Percentiles rank a stretch among this genome's conserved stretches.
phyloP scores from a whole-genome alignment of 2,329 filamentous ascomycete species.

The Aspergillus clavatus region DNA sequence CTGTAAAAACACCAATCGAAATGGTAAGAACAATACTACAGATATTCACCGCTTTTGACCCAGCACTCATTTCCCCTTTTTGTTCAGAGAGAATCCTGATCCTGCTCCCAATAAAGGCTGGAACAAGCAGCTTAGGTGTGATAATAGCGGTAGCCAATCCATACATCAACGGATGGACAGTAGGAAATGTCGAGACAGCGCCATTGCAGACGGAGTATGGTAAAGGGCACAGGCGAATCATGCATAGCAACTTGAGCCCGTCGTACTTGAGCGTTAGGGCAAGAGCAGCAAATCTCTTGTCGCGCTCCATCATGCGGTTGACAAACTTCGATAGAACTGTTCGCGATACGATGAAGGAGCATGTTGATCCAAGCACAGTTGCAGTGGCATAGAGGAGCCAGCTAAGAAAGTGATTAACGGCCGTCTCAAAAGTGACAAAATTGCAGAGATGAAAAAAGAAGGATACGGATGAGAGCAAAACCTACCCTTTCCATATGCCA shows the following conservation, averaged over 20 bases:
- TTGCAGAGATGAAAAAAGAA: background rate
- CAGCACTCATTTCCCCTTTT: constrained; percentile 73
- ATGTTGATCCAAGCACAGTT: constrained; percentile 71
- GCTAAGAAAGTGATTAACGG: constrained; percentile 43
- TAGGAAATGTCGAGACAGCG: constrained; percentile 89
- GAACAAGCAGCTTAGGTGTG: constrained; percentile 81
- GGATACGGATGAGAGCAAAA: constrained; percentile 23
- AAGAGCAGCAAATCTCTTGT: constrained; percentile 84
- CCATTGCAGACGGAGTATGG: constrained; percentile 93
- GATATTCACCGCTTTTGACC: constrained; percentile 79
- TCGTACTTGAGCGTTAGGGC: constrained; percentile 85
- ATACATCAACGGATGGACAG: constrained; percentile 71
- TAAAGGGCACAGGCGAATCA: constrained; percentile 87
- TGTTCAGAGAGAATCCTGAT: constrained; percentile 78
- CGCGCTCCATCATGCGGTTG: constrained; percentile 70
- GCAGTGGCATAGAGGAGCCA: constrained; percentile 80
- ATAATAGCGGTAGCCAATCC: constrained; percentile 76
- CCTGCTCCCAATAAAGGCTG: constrained; percentile 85
- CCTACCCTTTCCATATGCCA: constrained; percentile 66
- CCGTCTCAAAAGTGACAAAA: background rate
- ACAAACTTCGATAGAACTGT: constrained; percentile 76
- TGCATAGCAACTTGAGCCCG: constrained; percentile 79
- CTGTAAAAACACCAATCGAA: constrained; percentile 67
- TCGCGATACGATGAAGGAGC: constrained; percentile 74
- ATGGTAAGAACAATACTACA: constrained; percentile 69